Base-by-base conservation (phyloP, 768 basidiomycete species). In the Calocybe gangraenosa region DNA sequence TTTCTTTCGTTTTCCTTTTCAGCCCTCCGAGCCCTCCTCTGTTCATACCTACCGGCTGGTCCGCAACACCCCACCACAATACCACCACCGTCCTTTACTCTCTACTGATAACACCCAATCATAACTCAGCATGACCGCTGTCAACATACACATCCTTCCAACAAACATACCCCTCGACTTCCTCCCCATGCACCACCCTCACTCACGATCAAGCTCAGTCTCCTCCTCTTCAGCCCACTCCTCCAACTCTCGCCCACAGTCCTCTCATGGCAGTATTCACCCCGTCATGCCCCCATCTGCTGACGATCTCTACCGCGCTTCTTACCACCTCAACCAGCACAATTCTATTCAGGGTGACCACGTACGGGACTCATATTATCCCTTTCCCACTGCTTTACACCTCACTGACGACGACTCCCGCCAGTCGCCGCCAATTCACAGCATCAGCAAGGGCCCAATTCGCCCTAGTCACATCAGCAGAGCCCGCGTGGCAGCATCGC, bases 191-290 rank as follows among this genome's bases (percentile, higher is more conserved):
- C n/a, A n/a, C 25, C 42, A 44, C 22, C 42, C 72, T 51, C 88
- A 87, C 61, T 88, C 87, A 22, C 78, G 88, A 60, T 87, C 87
- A 36, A 79, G 75, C 62, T 91, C 88, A 15, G 76, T 87, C 62
- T 84, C 84, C 34, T 88, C 87, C 31, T 75, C 80, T 39, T 85
- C 84, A 47, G 79, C 84, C 38, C 81, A 81, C 59, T 85, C 82
- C 1, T 79, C 82, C 54, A 74, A 74, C 56, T 86, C 87, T 37
- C 79, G 87, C 18, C 85, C 87, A 31, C 86, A 86, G 53, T 90
- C 87, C 40, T 82, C 87, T 54, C 85, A 86, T 62, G 83, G 85
- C 53, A 57, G 67, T 56, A 55, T 81, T 48, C 73, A 76, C 52
- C 58, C 71, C 32, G 65, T 61, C 28, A 65, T 82, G 53, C 71